Conservation (phyloP, 441 rosid species). For the Populus tomentosa region DNA sequence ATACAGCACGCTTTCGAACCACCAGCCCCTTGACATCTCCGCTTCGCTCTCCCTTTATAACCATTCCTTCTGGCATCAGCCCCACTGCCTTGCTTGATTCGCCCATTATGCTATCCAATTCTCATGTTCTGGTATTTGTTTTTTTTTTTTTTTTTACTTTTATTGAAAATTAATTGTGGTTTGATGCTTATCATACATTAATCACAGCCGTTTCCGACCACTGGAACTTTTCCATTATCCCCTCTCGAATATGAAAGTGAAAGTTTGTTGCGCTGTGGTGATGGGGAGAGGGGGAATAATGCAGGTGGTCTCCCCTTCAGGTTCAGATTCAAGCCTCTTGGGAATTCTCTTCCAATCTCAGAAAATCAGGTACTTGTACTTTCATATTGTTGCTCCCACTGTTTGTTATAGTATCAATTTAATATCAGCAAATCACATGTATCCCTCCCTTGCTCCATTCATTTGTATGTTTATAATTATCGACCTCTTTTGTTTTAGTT, state of each 20-base stretch:
- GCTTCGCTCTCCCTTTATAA: slow-evolving; percentile 31
- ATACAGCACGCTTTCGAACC: slow-evolving; percentile 31
- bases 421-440: too few relatives aligned
- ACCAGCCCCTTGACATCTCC: slow-evolving; percentile 17
- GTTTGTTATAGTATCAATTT: too few relatives aligned
- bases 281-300: slow-evolving; percentile 14
- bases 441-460: too few relatives aligned
- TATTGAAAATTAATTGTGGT: not conserved
- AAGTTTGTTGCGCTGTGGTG: slow-evolving; percentile 11
- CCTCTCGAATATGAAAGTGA: slow-evolving; percentile 22
- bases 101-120: slow-evolving; percentile 48
- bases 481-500: too few relatives aligned
- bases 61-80: slow-evolving; percentile 57
- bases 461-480: too few relatives aligned
- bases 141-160: not conserved
- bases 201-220: slow-evolving; percentile 49
- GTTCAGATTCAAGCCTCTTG: slow-evolving; percentile 24
- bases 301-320: slow-evolving; percentile 18
- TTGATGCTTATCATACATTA: not conserved
- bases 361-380: slow-evolving; percentile 41
- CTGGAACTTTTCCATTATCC: slow-evolving; percentile 41
- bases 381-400: too few relatives aligned
- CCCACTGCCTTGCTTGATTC: slow-evolving; percentile 61
- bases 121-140: slow-evolving; percentile 31
- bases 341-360: slow-evolving; percentile 13